These are phyloP conservation scores for Ophiocordyceps camponoti-leonardi DNA, from an alignment of 2,329 filamentous ascomycete species.

Conservation along the genomic window DNA sequence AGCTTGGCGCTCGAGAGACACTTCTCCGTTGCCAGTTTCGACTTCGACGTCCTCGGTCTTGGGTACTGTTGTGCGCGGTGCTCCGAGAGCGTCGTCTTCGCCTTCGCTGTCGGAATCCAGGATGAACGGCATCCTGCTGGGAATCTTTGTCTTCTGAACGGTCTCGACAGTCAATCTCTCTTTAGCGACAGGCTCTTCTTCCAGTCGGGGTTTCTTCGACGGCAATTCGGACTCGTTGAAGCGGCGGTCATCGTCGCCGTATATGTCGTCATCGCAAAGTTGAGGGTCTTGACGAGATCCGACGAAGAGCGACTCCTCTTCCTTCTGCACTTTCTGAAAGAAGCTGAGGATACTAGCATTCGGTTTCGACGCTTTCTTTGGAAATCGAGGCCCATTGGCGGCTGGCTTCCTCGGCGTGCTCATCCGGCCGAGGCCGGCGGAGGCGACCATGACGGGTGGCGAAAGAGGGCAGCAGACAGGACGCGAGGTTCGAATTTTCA, in stretches of 20 bases:
- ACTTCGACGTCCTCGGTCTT: neutral
- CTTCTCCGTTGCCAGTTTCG: neutral
- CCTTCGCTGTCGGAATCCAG: slow-evolving; percentile 47
- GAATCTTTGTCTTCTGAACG: slow-evolving; percentile 7
- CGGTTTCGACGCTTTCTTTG: slow-evolving; percentile 20
- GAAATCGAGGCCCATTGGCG: slow-evolving; percentile 5
- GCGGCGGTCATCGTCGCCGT: slow-evolving; percentile 10
- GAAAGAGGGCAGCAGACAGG: neutral
- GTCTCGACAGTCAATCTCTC: slow-evolving; percentile 11
- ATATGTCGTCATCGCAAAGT: slow-evolving; percentile 11
- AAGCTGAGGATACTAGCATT: slow-evolving; percentile 58
- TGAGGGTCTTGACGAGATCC: slow-evolving; percentile 9
- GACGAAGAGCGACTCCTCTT: slow-evolving; percentile 41
- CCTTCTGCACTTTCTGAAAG: slow-evolving; percentile 51
- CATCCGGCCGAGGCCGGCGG: slow-evolving; percentile 15
- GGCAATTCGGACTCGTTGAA: slow-evolving; percentile 17
- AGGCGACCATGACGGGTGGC: slow-evolving; percentile 14
- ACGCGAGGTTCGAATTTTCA: too few relatives aligned
- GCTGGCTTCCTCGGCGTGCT: slow-evolving; percentile 15
- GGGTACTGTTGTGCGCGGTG: neutral
- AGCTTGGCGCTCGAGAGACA: slow-evolving; percentile 5
- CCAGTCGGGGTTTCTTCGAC: slow-evolving; percentile 13
- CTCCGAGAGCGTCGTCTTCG: slow-evolving; percentile 7
- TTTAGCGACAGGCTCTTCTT: slow-evolving; percentile 6
- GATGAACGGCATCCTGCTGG: slow-evolving; percentile 38